These are phyloP conservation scores for Quercus wislizeni DNA, from an alignment of 306 rosid genomes.

Conservation along the genomic window DNA sequence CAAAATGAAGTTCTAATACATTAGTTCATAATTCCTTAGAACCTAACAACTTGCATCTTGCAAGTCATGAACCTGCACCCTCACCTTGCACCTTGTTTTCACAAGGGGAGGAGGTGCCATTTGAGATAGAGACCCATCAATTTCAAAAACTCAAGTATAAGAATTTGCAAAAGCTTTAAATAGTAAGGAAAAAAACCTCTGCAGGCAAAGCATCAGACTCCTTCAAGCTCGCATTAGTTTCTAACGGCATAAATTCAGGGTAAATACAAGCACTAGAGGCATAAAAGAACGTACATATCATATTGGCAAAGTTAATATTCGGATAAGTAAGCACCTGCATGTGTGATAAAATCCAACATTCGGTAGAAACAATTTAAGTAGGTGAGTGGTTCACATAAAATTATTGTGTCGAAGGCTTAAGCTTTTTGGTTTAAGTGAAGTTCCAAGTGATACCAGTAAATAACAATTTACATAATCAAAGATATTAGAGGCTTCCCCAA, in stretches of 20 bases:
- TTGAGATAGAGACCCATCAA: neutral
- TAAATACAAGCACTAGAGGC: conserved; percentile 64
- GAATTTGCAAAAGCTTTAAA: neutral
- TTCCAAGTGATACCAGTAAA: neutral
- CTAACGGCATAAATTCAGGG: conserved; percentile 61
- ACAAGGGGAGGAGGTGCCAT: too few relatives aligned
- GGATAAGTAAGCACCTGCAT: neutral
- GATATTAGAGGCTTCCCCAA: neutral
- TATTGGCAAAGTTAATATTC: neutral
- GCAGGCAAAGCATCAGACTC: conserved; percentile 69
- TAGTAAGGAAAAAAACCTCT: conserved; percentile 31
- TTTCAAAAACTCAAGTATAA: neutral
- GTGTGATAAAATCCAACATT: too few relatives aligned
- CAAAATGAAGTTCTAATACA: too few relatives aligned
- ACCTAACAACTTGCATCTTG: too few relatives aligned
- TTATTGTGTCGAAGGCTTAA: too few relatives aligned
- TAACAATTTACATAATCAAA: neutral
- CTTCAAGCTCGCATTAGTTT: conserved; percentile 58
- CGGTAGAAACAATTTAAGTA: too few relatives aligned
- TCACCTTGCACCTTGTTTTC: too few relatives aligned
- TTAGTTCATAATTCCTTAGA: too few relatives aligned
- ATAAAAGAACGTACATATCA: conserved; percentile 44
- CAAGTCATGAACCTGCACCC: too few relatives aligned
- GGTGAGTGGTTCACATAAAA: too few relatives aligned
- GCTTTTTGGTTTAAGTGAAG: too few relatives aligned